Evolutionary conservation across 2,329 filamentous ascomycete species (phyloP).

Genomic region (Elsinoe fawcettii): DNA sequence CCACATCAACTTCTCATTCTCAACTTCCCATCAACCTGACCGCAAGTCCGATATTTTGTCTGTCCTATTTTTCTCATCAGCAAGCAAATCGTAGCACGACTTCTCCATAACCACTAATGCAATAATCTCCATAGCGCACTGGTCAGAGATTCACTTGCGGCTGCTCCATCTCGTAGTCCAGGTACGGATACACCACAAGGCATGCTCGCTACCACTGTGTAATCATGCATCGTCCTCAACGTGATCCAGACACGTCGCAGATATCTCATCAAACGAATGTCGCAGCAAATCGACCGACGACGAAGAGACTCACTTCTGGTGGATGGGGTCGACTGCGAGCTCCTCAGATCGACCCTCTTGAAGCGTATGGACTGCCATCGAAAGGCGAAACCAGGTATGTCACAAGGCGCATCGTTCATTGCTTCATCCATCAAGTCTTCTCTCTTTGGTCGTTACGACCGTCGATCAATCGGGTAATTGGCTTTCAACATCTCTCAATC

Average conservation of each 20-base stretch:
- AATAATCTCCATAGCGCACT: too few species aligned
- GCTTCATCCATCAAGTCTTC: too few species aligned
- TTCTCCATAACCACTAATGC: not conserved
- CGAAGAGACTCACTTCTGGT: constrained; percentile 39
- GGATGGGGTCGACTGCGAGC: constrained; percentile 67
- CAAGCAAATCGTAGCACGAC: too few species aligned
- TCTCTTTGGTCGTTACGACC: not conserved
- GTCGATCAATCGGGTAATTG: not conserved
- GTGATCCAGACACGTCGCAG: constrained; percentile 5
- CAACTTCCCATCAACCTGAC: too few species aligned
- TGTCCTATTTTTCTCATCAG: too few species aligned
- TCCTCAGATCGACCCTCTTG: constrained; percentile 65
- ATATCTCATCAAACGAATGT: not conserved
- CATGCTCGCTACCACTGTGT: not conserved
- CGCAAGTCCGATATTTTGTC: too few species aligned
- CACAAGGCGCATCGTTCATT: not conserved
- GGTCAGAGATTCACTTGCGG: too few species aligned
- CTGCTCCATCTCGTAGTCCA: too few species aligned
- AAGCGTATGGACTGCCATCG: constrained; percentile 75
- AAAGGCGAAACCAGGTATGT: constrained; percentile 78
- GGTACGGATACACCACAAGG: too few species aligned
- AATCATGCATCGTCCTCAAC: constrained; percentile 11
- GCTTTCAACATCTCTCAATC: not conserved
- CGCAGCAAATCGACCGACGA: constrained; percentile 21
- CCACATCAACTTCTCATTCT: too few species aligned